These are phyloP conservation scores for Fusarium sp. DNA, from an alignment of 2,329 filamentous ascomycete species.

Conservation along the genomic window DNA sequence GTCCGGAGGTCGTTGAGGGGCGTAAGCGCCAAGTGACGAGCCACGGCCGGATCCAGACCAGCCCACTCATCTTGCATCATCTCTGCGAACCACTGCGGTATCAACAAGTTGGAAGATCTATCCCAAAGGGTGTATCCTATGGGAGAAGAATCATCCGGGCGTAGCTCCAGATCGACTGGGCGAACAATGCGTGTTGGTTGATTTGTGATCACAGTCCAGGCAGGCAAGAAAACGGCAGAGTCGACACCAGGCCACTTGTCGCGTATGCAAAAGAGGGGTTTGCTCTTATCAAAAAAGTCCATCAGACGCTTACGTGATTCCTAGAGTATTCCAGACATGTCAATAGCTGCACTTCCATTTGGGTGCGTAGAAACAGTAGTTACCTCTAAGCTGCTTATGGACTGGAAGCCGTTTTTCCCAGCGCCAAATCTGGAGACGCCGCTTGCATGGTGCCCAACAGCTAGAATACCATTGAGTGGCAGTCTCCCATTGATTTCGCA, in stretches of 20 bases:
- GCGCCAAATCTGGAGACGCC: conserved; percentile 20
- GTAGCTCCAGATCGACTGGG: conserved; percentile 19
- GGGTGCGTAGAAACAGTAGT: fast-evolving
- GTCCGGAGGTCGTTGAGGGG: conserved; percentile 34
- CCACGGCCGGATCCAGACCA: conserved; percentile 12
- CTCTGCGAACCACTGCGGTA: conserved; percentile 26
- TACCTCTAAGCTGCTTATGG: conserved; percentile 21
- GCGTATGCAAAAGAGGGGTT: conserved; percentile 20
- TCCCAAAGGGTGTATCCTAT: conserved; percentile 20
- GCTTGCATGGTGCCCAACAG: not conserved
- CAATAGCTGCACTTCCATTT: not conserved
- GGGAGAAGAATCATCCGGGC: conserved; percentile 4
- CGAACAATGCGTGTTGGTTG: conserved; percentile 9
- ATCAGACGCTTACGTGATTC: conserved; percentile 14
- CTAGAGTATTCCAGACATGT: not conserved
- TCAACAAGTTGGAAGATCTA: not conserved
- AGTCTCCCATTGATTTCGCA: conserved; percentile 36
- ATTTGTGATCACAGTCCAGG: not conserved
- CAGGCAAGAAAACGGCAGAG: conserved; percentile 7
- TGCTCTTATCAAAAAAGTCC: conserved; percentile 12
- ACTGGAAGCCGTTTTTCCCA: conserved; percentile 7
- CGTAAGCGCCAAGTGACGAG: conserved; percentile 18
- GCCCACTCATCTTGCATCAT: conserved; percentile 34
- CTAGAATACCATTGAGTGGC: conserved; percentile 24
- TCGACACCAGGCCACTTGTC: conserved; percentile 30